Base-by-base conservation (phyloP, 805 yeast species). In the Cyberlindnera mrakii region DNA sequence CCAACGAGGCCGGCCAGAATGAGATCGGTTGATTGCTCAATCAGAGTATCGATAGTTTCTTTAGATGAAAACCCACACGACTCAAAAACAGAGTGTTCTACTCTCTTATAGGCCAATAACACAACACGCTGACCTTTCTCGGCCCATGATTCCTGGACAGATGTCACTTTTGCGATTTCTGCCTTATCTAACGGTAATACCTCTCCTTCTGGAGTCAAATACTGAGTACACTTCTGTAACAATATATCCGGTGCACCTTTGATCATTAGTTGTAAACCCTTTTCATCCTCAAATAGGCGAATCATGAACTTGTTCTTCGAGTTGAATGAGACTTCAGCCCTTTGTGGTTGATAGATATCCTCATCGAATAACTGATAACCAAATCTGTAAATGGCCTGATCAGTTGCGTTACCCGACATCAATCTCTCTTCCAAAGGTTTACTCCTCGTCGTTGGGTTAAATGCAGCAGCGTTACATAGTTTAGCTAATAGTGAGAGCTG, bases 221-320 rank as follows among this genome's bases (percentile, higher is more conserved):
- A 37, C 16, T 37, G 46, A 5, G 52, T 33, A 44, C 72, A 67
- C 37, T 52, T 60, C 7, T 54, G 53, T 33, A 72, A 38, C 23
- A 71, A 53, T 33, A 70, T 62, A 51, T 71, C 76, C 4, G 76
- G 75, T 3, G 77, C 77, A 37, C 76, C 76, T 51, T 71, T 72
- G 40, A 71, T 57, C 25, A 60, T 42, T 48, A 59, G 40, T 3
- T 25, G 29, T 44, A 44, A 37, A 5, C 34, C 18, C 20, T 34
- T 30, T 1, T 38, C 33, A 6, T 33, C 15, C 13, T 49, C 41
- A 47, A 59, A 60, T 7, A 67, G 37, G 40, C 62, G 62, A 37
- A 66, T 60, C 74, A 70, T 68, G 48, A 54, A 70, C 54, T 74
- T 74, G 51, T 65, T 65, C 48, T 70, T 71, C 10, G 77, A 72